Base-by-base conservation (phyloP, 2,329 filamentous ascomycete species). In the Ramularia collo-cygni region DNA sequence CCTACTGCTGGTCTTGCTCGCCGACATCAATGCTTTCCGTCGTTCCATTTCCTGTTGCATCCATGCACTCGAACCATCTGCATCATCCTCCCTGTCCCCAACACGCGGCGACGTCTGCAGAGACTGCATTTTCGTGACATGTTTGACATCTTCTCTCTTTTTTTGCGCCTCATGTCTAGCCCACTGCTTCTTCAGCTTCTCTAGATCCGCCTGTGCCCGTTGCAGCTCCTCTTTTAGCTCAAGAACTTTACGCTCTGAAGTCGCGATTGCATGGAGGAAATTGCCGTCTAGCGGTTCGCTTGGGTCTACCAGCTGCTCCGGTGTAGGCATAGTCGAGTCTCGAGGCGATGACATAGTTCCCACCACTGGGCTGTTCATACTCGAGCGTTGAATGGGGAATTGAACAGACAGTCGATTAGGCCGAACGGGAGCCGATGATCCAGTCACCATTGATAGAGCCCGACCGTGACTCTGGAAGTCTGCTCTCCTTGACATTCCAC, bases 161-260 rank as follows among this genome's bases (percentile, higher is more conserved):
- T 79, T 86, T 43, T 77, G 75, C 33, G 78, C 79, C 59, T 95
- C 88, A 45, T 88, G 79, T 10, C 71, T 66, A 2, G 85, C 77
- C 82, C 86, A 96, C 62, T 88, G 83, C 55, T 77, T 82, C 70
- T 95, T 96, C 46, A 98, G 70, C 29, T 70, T 75, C 33, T 71
- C 69, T 28, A 98, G 70, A 33, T 94, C 84, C 9, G 70, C 66
- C 60, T 98, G 90, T 4, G 92, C 90, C 44, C 81, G 81, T 16
- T 71, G 68, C n/a, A 98, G 70, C 63, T 96, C 90, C 62, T 98
- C 92, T 44, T 81, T 83, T 37, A 98, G 70, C 64, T 96, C 92
- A 42, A 98, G 68, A 2, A 98, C 90, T 51, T 79, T 81, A 42
- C 92, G 76, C 67, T 98, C 92, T 65, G 96, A 89, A 10, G 86